Percentiles rank a stretch among this genome's conserved stretches.
These are phyloP conservation scores for Salvia hispanica DNA, from an alignment of 257 asterid genomes.

Conservation along the genomic window DNA sequence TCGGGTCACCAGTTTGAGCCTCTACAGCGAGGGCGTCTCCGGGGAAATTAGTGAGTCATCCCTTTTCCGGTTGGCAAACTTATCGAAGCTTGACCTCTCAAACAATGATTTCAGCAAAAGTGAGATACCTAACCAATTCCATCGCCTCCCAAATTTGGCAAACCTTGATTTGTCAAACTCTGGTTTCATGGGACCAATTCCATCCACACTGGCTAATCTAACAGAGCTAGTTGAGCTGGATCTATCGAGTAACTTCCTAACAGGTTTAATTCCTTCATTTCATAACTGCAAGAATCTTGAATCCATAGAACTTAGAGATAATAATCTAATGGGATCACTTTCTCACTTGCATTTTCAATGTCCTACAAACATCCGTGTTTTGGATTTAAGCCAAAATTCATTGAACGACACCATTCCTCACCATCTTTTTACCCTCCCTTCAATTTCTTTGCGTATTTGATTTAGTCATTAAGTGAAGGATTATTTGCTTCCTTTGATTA, in stretches of 20 bases:
- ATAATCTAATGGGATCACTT: too few species aligned
- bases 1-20: background rate
- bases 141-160: background rate
- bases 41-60: background rate
- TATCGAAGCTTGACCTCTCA: too few species aligned
- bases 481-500: too few species aligned
- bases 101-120: too few species aligned
- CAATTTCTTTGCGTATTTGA: too few species aligned
- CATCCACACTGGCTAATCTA: slow-evolving; percentile 31
- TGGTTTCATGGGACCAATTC: slow-evolving; percentile 24
- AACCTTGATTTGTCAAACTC: background rate
- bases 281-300: too few species aligned
- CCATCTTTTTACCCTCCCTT: slow-evolving; percentile 36
- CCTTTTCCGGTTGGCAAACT: too few species aligned
- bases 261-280: too few species aligned
- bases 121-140: background rate
- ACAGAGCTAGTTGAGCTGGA: slow-evolving; percentile 29
- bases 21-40: background rate
- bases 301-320: too few species aligned
- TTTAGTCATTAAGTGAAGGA: too few species aligned
- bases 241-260: too few species aligned
- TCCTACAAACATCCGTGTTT: background rate
- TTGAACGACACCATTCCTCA: slow-evolving; percentile 36
- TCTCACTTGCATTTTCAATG: too few species aligned
- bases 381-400: slow-evolving; percentile 33